phyloP scores from a whole-genome alignment of 2,329 filamentous ascomycete species.

The Penicillium concentricum region DNA sequence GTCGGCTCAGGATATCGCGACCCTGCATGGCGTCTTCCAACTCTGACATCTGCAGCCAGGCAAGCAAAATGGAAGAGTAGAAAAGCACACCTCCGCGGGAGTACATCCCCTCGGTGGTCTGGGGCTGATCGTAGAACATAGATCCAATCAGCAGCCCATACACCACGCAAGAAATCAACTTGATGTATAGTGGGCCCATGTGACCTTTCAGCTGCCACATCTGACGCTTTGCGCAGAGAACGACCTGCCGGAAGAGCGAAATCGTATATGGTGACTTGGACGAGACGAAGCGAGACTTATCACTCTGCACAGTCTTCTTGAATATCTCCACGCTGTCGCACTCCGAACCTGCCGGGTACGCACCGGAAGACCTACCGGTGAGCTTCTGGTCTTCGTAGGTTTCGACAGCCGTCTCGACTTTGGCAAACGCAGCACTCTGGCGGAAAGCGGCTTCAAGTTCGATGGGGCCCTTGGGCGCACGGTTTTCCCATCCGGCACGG shows the following conservation, averaged over 20 bases:
- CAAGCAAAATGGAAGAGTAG: slow-evolving; percentile 61
- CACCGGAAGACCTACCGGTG: slow-evolving; percentile 39
- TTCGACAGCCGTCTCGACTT: slow-evolving; percentile 58
- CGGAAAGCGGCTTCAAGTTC: slow-evolving; percentile 68
- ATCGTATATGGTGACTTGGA: slow-evolving; percentile 72
- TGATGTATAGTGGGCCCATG: slow-evolving; percentile 67
- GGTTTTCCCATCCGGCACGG: slow-evolving; percentile 59
- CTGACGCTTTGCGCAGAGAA: slow-evolving; percentile 60
- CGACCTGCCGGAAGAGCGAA: slow-evolving; percentile 66
- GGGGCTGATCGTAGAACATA: slow-evolving; percentile 65
- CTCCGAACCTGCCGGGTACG: slow-evolving; percentile 46
- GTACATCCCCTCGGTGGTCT: slow-evolving; percentile 58
- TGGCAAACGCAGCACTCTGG: slow-evolving; percentile 57
- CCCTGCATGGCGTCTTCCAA: slow-evolving; percentile 72
- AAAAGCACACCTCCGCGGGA: slow-evolving; percentile 60
- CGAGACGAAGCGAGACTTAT: slow-evolving; percentile 52
- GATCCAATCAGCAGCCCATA: slow-evolving; percentile 71
- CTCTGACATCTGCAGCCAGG: slow-evolving; percentile 70
- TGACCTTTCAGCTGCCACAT: slow-evolving; percentile 74
- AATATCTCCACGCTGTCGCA: slow-evolving; percentile 46
- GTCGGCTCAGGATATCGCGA: slow-evolving; percentile 63
- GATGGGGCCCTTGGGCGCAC: slow-evolving; percentile 62
- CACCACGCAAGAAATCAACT: slow-evolving; percentile 69
- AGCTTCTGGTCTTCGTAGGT: slow-evolving; percentile 51
- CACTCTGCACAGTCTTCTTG: slow-evolving; percentile 59